A percentile compares a stretch with the other conserved stretches of the same genome.
phyloP scores from a whole-genome alignment of 2,329 filamentous ascomycete genomes.

The Aureobasidium sp. region DNA sequence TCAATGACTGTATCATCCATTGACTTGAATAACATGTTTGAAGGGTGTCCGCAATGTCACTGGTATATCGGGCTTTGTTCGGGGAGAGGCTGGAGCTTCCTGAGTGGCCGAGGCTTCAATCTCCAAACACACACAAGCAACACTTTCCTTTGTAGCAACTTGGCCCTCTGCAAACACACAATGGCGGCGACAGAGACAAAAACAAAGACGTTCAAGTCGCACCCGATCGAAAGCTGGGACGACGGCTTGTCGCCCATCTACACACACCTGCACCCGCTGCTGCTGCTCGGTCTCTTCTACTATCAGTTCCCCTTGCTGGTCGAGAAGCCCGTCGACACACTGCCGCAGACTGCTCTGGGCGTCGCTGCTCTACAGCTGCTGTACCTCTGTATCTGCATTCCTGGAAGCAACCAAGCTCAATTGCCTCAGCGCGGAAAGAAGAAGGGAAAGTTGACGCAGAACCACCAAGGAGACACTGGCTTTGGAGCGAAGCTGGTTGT shows the following conservation, averaged over 20 bases:
- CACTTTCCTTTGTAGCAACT: not conserved
- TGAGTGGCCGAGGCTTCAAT: not conserved
- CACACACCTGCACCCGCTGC: constrained; percentile 58
- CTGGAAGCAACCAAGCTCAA: constrained; percentile 38
- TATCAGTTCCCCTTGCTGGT: constrained; percentile 60
- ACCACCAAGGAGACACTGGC: constrained; percentile 32
- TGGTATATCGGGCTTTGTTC: constrained; percentile 8
- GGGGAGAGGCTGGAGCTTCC: not conserved
- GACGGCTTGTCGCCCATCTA: constrained; percentile 32
- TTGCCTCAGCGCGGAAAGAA: constrained; percentile 37
- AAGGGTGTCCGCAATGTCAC: not conserved
- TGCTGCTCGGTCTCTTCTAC: constrained; percentile 58
- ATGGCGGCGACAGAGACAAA: constrained; percentile 8
- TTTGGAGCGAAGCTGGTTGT: constrained; percentile 36
- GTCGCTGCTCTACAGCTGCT: constrained; percentile 55
- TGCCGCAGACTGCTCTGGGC: constrained; percentile 53
- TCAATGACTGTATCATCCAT: not conserved
- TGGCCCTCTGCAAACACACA: not conserved
- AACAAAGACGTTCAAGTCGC: constrained; percentile 1
- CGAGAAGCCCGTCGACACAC: constrained; percentile 56
- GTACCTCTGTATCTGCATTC: constrained; percentile 53
- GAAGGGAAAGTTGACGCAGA: constrained; percentile 45
- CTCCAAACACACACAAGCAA: not conserved
- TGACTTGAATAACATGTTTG: not conserved
- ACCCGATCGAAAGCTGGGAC: constrained; percentile 25